Base-by-base conservation (phyloP, 805 yeast species). In the Yarrowia hollandica region DNA sequence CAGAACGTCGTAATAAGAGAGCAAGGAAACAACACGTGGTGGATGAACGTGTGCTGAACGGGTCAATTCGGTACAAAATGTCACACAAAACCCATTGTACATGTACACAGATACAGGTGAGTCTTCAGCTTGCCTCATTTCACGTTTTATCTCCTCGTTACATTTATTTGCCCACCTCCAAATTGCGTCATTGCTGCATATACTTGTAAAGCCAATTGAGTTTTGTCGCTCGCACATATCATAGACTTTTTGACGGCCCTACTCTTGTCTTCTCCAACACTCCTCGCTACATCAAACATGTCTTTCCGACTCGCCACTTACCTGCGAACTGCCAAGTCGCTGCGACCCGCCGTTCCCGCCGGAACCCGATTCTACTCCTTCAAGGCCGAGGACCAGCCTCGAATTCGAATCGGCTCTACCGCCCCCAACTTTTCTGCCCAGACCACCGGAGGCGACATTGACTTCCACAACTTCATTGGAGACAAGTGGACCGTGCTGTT, bases 361-460 rank as follows among this genome's bases (percentile, higher is more conserved):
- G 55, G 38, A 16, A 28, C 21, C 39, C 55, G 55, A 48, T 48
- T 48, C 55, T 30, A 31, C 55, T 60, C 65, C 18, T 68, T 69
- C 61, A 61, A 61, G 39, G 64, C 65, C 52, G 62, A 63, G 25
- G 64, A 66, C 48, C 68, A 73, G 69, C 77, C 77, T n/a, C 67
- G 75, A 19, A 74, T 85, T 65, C 82, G 96, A 78, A 85, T 86
- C 72, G 95, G 95, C 59, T 82, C 91, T 39, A 75, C 75, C 58
- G 97, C 96, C 61, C 97, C 97, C 71, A 85, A 91, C 74, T 90
- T 90, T 80, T 77, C 79, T 63, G 92, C 96, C 61, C 82, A 82
- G 64, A 83, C 96, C 60, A 88, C 96, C 61, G 79, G 78, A 64
- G 97, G 97, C 61, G 82, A 82, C 64, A 82, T 90, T 70, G 82